Percentiles rank a stretch among this genome's conserved stretches.
phyloP scores from a whole-genome alignment of 164 flowering plant species.

The Annona squamosa region DNA sequence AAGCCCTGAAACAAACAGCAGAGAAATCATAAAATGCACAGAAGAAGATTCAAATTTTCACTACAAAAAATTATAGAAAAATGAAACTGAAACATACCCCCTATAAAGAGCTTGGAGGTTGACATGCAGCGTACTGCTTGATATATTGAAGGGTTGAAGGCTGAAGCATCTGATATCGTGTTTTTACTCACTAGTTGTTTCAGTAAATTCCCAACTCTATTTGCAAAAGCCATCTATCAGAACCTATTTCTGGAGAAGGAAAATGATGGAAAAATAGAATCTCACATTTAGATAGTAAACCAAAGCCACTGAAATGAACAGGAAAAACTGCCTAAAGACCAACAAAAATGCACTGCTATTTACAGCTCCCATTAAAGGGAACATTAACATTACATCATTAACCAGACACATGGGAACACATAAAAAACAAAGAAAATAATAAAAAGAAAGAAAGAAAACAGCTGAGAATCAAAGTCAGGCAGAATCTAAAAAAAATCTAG shows the following conservation, averaged over 20 bases:
- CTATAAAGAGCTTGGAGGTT: constrained; percentile 45
- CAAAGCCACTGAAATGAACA: background rate
- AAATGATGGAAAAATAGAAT: background rate
- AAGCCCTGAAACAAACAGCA: constrained; percentile 25
- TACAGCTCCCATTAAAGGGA: no score
- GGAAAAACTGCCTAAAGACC: no score
- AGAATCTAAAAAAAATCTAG: no score
- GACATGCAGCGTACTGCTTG: constrained; percentile 49
- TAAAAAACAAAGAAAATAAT: background rate
- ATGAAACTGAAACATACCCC: constrained; percentile 26
- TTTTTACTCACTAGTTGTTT: constrained; percentile 28
- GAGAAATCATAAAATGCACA: background rate
- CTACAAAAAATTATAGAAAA: background rate
- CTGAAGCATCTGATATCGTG: constrained; percentile 16
- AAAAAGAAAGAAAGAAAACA: background rate
- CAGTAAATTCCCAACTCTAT: constrained; percentile 36
- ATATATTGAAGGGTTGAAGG: constrained; percentile 29
- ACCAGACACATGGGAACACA: background rate
- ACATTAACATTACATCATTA: background rate
- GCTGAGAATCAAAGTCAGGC: background rate
- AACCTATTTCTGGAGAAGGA: background rate
- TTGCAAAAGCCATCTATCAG: constrained; percentile 31
- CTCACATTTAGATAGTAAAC: background rate
- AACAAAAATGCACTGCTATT: background rate
- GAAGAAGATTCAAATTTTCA: background rate